Conservation (phyloP, 345 rosid species). For the Garcia nutans region DNA sequence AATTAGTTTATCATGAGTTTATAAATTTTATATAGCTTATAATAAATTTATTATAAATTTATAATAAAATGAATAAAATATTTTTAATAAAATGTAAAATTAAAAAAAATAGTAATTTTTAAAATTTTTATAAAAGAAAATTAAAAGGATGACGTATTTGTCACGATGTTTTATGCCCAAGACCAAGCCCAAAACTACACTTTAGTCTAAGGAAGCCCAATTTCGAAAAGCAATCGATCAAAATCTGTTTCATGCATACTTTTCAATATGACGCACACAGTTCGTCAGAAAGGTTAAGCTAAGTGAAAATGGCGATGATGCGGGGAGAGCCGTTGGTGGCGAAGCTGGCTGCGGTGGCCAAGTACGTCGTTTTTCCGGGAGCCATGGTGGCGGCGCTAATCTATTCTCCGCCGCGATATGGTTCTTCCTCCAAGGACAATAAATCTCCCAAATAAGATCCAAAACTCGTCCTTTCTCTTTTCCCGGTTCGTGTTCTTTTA, state of each 20-base stretch:
- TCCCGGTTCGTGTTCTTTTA: not conserved
- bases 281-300: not conserved
- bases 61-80: too few relatives aligned
- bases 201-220: not conserved
- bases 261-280: not conserved
- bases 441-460: constrained; percentile 11
- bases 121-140: too few relatives aligned
- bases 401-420: constrained; percentile 55
- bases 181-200: too few relatives aligned
- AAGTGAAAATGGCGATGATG: constrained; percentile 40
- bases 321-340: constrained; percentile 69
- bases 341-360: constrained; percentile 53
- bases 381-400: constrained; percentile 64
- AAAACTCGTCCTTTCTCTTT: not conserved
- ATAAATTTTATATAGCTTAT: too few relatives aligned
- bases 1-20: too few relatives aligned
- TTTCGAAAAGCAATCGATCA: not conserved
- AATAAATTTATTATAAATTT: too few relatives aligned
- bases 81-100: too few relatives aligned
- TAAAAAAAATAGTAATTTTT: too few relatives aligned
- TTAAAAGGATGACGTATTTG: too few relatives aligned
- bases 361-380: constrained; percentile 56
- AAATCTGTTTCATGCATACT: too few relatives aligned
- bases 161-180: not conserved
- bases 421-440: constrained; percentile 4